A percentile compares a stretch with the other conserved stretches of the same genome.
Conservation (phyloP, 2,329 filamentous ascomycete species). For the Fonsecaea pugnacius region DNA sequence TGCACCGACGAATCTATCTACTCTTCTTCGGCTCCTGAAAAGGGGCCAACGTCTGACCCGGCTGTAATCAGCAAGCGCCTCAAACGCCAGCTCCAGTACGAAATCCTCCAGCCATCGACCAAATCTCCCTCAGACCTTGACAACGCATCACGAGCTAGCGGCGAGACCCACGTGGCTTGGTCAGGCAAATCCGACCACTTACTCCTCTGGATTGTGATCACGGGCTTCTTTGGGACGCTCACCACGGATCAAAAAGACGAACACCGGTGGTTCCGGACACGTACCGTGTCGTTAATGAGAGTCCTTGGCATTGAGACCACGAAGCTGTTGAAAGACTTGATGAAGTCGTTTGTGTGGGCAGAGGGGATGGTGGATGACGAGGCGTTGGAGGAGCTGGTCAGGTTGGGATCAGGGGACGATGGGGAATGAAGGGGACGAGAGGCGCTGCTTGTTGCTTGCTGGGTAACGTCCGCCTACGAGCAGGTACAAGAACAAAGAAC, state of each 20-base stretch:
- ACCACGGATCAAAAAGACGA: slow-evolving; percentile 5
- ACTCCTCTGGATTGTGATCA: slow-evolving; percentile 24
- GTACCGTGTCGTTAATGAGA: slow-evolving; percentile 6
- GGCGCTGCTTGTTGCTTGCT: neutral
- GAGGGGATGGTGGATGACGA: slow-evolving; percentile 21
- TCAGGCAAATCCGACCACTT: slow-evolving; percentile 21
- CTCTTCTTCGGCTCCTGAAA: neutral
- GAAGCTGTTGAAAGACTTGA: slow-evolving; percentile 4
- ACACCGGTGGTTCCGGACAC: slow-evolving; percentile 18
- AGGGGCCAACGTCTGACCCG: neutral
- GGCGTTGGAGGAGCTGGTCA: neutral
- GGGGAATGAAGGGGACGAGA: neutral
- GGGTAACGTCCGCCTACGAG: no score
- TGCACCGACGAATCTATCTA: slow-evolving; percentile 1
- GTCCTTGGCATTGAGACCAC: slow-evolving; percentile 12
- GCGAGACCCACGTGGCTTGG: slow-evolving; percentile 9
- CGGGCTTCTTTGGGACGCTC: slow-evolving; percentile 15
- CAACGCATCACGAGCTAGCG: neutral
- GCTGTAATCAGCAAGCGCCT: slow-evolving; percentile 12
- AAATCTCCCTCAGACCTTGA: slow-evolving; percentile 5
- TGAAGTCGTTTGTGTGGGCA: slow-evolving; percentile 19
- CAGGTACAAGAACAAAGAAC: no score
- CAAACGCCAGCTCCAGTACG: slow-evolving; percentile 22
- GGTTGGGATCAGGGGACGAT: neutral
- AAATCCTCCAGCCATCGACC: slow-evolving; percentile 23